phyloP scores from a whole-genome alignment of 2,329 filamentous ascomycete genomes.

The Macroventuria anomochaeta region DNA sequence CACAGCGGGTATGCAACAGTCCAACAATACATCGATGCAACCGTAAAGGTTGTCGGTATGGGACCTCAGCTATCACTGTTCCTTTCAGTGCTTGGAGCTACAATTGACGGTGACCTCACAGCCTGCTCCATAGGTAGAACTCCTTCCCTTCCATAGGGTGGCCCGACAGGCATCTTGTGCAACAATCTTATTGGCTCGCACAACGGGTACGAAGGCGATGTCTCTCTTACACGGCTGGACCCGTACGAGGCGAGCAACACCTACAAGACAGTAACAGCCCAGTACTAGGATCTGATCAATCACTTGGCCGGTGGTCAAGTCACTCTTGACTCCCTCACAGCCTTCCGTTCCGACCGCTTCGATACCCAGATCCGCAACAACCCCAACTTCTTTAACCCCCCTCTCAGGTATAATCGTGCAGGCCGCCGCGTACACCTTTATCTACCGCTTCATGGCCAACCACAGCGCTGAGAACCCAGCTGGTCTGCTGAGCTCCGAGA shows the following conservation, averaged over 20 bases:
- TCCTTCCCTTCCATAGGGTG: constrained; percentile 28
- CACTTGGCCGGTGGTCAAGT: constrained; percentile 29
- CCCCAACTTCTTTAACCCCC: constrained; percentile 31
- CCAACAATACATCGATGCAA: constrained; percentile 31
- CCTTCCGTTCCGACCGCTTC: constrained; percentile 29
- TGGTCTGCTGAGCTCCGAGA: constrained; percentile 23
- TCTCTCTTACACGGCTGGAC: constrained; percentile 31
- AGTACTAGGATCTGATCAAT: constrained; percentile 32
- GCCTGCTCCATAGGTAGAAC: constrained; percentile 33
- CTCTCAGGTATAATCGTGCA: constrained; percentile 33
- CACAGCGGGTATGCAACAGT: constrained; percentile 31
- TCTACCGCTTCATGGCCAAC: constrained; percentile 38
- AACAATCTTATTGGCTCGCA: constrained; percentile 31
- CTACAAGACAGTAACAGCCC: constrained; percentile 26
- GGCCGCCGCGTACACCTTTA: constrained; percentile 36
- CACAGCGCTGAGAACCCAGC: constrained; percentile 27
- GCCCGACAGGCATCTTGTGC: constrained; percentile 24
- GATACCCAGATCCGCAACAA: constrained; percentile 28
- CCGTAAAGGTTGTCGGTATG: constrained; percentile 31
- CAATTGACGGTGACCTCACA: constrained; percentile 29
- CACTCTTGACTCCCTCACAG: constrained; percentile 29
- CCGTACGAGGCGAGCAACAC: constrained; percentile 33
- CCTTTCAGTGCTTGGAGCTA: constrained; percentile 27
- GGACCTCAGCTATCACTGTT: constrained; percentile 21
- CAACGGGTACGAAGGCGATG: constrained; percentile 36